phyloP scores from a whole-genome alignment of 768 basidiomycete genomes.

The Guyanaporus albipodus region DNA sequence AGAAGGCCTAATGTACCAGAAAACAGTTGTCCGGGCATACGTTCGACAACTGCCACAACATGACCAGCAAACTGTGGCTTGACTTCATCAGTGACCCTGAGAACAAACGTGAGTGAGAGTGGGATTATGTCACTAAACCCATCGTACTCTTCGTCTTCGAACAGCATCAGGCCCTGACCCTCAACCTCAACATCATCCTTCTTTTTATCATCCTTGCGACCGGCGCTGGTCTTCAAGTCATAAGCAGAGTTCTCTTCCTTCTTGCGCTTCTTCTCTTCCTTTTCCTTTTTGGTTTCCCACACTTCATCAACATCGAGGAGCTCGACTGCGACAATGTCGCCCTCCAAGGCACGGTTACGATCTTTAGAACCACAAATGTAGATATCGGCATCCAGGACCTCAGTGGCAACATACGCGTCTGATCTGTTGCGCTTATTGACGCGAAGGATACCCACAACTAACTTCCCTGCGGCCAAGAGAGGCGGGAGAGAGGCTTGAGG shows the following conservation, averaged over 20 bases:
- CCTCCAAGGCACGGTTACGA: conserved; percentile 95
- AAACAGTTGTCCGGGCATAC: conserved; percentile 98
- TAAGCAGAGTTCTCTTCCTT: conserved; percentile 99
- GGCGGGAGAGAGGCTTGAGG: conserved; percentile 97
- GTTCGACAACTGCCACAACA: conserved; percentile 98
- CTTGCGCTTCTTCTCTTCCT: conserved; percentile 99
- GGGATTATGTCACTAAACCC: neutral
- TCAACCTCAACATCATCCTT: conserved; percentile 99
- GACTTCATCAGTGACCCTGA: conserved; percentile 91
- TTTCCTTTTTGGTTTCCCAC: conserved; percentile 99
- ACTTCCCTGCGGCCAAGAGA: conserved; percentile 91
- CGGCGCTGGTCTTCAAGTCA: conserved; percentile 69
- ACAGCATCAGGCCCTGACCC: conserved; percentile 93
- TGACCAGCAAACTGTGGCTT: conserved; percentile 99
- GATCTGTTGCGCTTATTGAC: conserved; percentile 99
- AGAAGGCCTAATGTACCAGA: conserved; percentile 94
- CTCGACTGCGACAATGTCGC: conserved; percentile 97
- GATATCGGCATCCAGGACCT: conserved; percentile 97
- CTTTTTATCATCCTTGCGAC: conserved; percentile 97
- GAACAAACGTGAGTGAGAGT: conserved; percentile 11
- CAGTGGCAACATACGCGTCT: conserved; percentile 97
- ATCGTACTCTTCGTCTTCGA: conserved; percentile 93
- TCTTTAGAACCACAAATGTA: conserved; percentile 99
- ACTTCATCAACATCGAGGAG: conserved; percentile 97
- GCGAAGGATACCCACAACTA: conserved; percentile 94